These are phyloP conservation scores for Cynanchum wilfordii DNA, from an alignment of 257 asterid genomes.

Conservation along the genomic window DNA sequence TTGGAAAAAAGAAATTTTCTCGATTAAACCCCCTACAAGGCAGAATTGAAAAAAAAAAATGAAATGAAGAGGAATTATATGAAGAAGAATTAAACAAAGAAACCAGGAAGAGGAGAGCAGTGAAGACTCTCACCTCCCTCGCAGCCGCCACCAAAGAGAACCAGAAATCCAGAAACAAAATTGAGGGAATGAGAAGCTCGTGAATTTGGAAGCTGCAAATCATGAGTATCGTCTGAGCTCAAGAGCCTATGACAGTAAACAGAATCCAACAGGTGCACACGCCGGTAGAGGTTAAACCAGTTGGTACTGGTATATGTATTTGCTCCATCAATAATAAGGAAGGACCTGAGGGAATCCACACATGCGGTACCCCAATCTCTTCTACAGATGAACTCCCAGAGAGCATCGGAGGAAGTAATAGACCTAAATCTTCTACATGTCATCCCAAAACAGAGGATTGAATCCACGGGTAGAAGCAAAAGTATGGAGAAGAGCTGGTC, in stretches of 20 bases:
- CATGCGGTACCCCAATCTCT: conserved; percentile 69
- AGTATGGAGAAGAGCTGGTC: conserved; percentile 75
- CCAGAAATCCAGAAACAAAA: conserved; percentile 60
- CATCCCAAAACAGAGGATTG: conserved; percentile 59
- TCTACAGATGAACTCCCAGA: conserved; percentile 81
- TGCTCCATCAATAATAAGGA: not conserved
- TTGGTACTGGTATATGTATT: conserved; percentile 26
- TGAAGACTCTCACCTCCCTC: conserved; percentile 64
- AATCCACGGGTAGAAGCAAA: conserved; percentile 63
- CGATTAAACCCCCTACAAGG: not conserved
- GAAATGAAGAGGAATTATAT: no score
- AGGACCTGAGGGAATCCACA: conserved; percentile 42
- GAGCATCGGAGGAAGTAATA: conserved; percentile 55
- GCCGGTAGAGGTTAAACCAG: conserved; percentile 74
- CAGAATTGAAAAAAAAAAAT: not conserved
- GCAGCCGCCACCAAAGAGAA: conserved; percentile 91
- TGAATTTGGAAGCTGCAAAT: conserved; percentile 48
- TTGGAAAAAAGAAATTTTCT: not conserved
- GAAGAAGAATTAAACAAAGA: not conserved
- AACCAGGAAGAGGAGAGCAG: not conserved
- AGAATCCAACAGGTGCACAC: conserved; percentile 54
- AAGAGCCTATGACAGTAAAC: conserved; percentile 47
- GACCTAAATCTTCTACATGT: conserved; percentile 62
- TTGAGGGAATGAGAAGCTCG: conserved; percentile 94
- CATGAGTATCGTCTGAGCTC: conserved; percentile 21